These are phyloP conservation scores for Curvularia hawaiiensis DNA, from an alignment of 2,329 filamentous ascomycete genomes.

Conservation along the genomic window DNA sequence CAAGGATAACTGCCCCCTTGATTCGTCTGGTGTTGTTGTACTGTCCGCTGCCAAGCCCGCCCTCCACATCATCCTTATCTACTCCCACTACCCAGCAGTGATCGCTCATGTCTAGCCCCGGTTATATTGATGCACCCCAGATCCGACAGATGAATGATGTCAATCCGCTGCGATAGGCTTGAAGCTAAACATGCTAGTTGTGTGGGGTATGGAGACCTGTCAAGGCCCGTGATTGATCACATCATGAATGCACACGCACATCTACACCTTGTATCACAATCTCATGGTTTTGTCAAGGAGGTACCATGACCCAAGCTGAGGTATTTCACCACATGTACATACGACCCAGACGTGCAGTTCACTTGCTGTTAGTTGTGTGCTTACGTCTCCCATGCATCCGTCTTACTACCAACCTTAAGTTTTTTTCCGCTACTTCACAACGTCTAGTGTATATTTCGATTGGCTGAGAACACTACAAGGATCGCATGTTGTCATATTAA, in stretches of 20 bases:
- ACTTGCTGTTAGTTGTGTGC: not conserved
- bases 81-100: constrained; percentile 6
- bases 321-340: not conserved
- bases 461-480: not conserved
- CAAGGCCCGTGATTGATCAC: not conserved
- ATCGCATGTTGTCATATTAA: not conserved
- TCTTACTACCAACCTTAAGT: not conserved
- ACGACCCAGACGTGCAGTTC: not conserved
- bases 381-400: not conserved
- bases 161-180: constrained; percentile 1
- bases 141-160: constrained; percentile 4
- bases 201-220: not conserved
- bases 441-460: not conserved
- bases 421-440: not conserved
- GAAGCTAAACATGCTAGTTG: constrained; percentile 1
- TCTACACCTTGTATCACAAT: not conserved
- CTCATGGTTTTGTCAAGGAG: not conserved
- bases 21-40: constrained; percentile 3
- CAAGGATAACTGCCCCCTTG: constrained; percentile 10
- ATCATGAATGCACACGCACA: not conserved
- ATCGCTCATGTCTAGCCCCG: constrained; percentile 1
- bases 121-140: constrained; percentile 7
- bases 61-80: constrained; percentile 21
- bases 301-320: not conserved
- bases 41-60: constrained; percentile 19